phyloP scores from a whole-genome alignment of 768 basidiomycete species.

The Amanita polypyramis region DNA sequence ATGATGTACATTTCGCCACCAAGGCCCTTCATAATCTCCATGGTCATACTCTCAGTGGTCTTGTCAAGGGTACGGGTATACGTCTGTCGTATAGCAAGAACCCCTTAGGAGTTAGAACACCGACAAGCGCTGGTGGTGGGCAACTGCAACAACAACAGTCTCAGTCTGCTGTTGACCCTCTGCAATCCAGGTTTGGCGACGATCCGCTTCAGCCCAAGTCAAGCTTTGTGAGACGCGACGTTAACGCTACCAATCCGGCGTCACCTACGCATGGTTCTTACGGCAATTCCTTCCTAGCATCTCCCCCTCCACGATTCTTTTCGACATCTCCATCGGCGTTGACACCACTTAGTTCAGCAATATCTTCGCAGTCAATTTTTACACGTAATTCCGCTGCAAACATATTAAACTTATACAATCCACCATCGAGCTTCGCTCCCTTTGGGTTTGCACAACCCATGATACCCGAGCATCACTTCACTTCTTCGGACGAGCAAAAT shows the following conservation, averaged over 20 bases:
- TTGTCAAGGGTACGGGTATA: slow-evolving; percentile 94
- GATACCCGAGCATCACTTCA: slow-evolving; percentile 22
- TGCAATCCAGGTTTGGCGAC: slow-evolving; percentile 10
- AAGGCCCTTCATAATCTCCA: slow-evolving; percentile 85
- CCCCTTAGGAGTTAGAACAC: slow-evolving; percentile 85
- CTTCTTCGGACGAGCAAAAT: slow-evolving; percentile 12
- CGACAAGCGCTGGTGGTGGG: slow-evolving; percentile 44
- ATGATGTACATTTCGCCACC: slow-evolving; percentile 78
- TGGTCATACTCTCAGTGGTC: slow-evolving; percentile 81
- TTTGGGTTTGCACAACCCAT: slow-evolving; percentile 24
- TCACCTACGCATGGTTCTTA: slow-evolving; percentile 15
- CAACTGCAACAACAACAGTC: slow-evolving; percentile 24
- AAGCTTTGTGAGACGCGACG: slow-evolving; percentile 13
- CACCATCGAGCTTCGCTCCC: slow-evolving; percentile 23
- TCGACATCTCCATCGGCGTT: slow-evolving; percentile 23
- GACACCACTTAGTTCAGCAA: slow-evolving; percentile 16
- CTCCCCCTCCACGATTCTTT: slow-evolving; percentile 37
- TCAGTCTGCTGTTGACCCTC: slow-evolving; percentile 9
- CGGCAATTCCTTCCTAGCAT: slow-evolving; percentile 25
- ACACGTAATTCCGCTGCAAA: slow-evolving; percentile 20
- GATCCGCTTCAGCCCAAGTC: slow-evolving; percentile 12
- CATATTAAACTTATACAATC: slow-evolving; percentile 18
- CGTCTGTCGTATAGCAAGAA: slow-evolving; percentile 97
- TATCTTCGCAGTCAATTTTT: slow-evolving; percentile 20
- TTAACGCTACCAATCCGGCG: slow-evolving; percentile 10